A percentile compares a stretch with the other conserved stretches of the same genome.
These are phyloP conservation scores for Rhodotorula graminis DNA, from an alignment of 768 basidiomycete genomes.

Conservation along the genomic window DNA sequence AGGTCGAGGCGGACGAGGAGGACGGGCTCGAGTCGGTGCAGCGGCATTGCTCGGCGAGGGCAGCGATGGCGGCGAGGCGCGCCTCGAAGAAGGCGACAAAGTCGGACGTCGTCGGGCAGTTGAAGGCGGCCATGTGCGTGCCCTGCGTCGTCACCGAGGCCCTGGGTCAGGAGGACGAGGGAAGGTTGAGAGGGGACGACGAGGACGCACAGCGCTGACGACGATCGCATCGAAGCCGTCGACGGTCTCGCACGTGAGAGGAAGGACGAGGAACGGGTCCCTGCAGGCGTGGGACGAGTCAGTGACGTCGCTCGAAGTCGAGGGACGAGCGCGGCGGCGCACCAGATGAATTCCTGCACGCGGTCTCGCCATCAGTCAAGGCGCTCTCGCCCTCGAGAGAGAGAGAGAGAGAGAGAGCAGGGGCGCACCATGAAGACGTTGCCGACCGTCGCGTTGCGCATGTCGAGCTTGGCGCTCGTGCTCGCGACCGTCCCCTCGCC, in stretches of 20 bases:
- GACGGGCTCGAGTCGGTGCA: too few species aligned
- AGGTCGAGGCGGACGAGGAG: too few species aligned
- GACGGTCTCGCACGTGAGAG: constrained; percentile 8
- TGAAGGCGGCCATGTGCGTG: background rate
- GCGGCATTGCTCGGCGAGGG: background rate
- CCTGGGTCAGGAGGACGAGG: background rate
- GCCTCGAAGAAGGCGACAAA: background rate
- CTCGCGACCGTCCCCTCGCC: constrained; percentile 22
- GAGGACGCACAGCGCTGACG: constrained; percentile 7
- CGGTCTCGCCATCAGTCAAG: background rate
- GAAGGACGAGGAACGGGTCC: constrained; percentile 13
- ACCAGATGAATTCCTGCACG: constrained; percentile 7
- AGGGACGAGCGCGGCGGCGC: too few species aligned
- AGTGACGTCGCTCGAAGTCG: background rate
- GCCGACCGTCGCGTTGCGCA: background rate
- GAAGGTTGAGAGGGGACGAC: background rate
- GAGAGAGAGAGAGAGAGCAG: background rate
- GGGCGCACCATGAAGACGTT: constrained; percentile 13
- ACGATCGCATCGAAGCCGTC: constrained; percentile 16
- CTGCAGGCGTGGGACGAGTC: background rate
- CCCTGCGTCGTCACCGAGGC: background rate
- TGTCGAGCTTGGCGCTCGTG: constrained; percentile 6
- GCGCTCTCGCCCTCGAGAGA: too few species aligned
- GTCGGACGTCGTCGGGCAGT: background rate
- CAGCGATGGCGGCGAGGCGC: background rate